Evolutionary conservation across 1,284 basidiomycete species (phyloP), one percentile per base, ranked within the genome.

Genomic region (Taiwanofungus camphoratus): DNA sequence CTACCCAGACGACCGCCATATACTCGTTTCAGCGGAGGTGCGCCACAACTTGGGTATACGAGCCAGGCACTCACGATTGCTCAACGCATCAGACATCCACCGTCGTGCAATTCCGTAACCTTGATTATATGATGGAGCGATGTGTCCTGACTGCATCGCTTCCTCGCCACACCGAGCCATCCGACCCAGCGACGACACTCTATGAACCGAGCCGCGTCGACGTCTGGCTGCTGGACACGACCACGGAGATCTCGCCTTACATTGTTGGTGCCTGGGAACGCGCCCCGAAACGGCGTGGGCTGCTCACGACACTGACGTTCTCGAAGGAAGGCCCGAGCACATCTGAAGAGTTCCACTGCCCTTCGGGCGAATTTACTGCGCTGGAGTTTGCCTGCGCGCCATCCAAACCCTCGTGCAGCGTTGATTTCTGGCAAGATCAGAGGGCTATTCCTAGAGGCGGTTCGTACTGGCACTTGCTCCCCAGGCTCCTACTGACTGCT

Each of bases 341-440:
- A 23, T 46, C 46, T 7, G 21, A 9, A 18, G 39, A 34, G n/a
- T 54, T 54, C 43, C 37, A 21, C 9, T 54, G 52, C 27, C 46
- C 39, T 3, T 52, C 52, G 1, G 42, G 42, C 12, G 33, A 38
- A 18, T 52, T 48, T 30, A 52, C 50, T 3, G 47, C 50, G 1
- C n/a, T 54, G 2, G 52, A 54, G 40, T 36, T 54, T 18, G 36
- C 39, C 6, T 54, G 52, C 34, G 20, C 50, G 9, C n/a, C 33
- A 4, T 19, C 37, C 2, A 29, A 4, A 2, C 8, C 34, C 11
- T n/a, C n/a, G 5, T 54, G 52, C 23, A 22, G 18, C 11, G 48
- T 52, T 20, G 50, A 54, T 30, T 54, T 54, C 34, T 54, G 52
- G 52, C 49, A 52, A 22, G 44, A 46, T 33, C 41, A 41, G 42